A percentile compares a stretch with the other conserved stretches of the same genome.
These are phyloP conservation scores for Castanea sativa DNA, from an alignment of 306 rosid species.

Conservation along the genomic window DNA sequence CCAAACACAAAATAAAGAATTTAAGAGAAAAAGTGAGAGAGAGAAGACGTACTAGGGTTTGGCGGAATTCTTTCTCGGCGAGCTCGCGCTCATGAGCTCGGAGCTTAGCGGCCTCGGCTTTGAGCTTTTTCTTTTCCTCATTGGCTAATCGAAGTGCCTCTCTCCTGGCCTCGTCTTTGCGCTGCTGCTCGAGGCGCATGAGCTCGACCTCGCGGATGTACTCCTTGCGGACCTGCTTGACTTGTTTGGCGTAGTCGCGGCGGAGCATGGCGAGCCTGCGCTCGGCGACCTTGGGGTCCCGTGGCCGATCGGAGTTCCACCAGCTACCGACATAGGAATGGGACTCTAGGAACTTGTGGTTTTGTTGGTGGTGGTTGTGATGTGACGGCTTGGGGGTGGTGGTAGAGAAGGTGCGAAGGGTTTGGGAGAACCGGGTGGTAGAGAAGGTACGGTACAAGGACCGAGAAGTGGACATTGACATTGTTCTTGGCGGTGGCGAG, in stretches of 20 bases:
- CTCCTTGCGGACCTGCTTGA: slow-evolving; percentile 44
- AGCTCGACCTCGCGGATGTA: slow-evolving; percentile 47
- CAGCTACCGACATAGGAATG: slow-evolving; percentile 42
- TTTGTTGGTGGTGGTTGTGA: slow-evolving; percentile 33
- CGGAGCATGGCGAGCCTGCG: slow-evolving; percentile 42
- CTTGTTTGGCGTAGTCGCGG: slow-evolving; percentile 47
- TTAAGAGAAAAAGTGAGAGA: not conserved
- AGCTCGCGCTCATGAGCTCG: slow-evolving; percentile 45
- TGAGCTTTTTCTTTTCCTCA: slow-evolving; percentile 47
- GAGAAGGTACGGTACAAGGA: not conserved
- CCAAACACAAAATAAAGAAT: too few relatives aligned
- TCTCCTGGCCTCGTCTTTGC: slow-evolving; percentile 40
- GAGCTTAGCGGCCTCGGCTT: slow-evolving; percentile 44
- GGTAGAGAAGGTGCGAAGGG: slow-evolving; percentile 28
- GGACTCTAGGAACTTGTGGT: slow-evolving; percentile 35
- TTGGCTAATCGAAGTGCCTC: slow-evolving; percentile 48
- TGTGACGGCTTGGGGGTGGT: slow-evolving; percentile 26
- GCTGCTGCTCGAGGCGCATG: slow-evolving; percentile 46
- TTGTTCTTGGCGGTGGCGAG: not conserved
- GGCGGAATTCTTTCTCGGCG: slow-evolving; percentile 44
- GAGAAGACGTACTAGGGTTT: slow-evolving; percentile 33
- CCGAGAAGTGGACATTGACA: not conserved
- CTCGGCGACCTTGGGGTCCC: slow-evolving; percentile 46
- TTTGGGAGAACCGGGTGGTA: not conserved
- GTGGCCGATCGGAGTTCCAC: slow-evolving; percentile 28